Evolutionary conservation across 2,329 filamentous ascomycete species (phyloP), one percentile per base, ranked within the genome.

Genomic region (Colletotrichum tanaceti): DNA sequence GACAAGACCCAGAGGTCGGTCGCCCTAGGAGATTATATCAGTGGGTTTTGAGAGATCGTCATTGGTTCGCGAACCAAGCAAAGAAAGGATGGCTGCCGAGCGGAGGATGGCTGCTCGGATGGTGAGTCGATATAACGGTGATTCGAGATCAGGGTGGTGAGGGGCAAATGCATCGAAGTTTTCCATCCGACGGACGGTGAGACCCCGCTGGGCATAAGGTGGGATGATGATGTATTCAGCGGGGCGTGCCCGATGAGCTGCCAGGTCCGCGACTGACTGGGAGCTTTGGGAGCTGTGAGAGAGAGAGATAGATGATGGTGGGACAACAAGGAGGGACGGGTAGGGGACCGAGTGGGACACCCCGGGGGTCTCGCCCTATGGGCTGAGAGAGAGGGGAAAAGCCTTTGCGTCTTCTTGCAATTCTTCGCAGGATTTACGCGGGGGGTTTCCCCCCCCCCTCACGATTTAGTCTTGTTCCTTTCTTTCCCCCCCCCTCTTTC

Each of bases 161-260:
- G 52, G 50, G 59, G 50, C 35, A 55, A 28, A 55, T 24, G 60
- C 20, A 41, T 66, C 59, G 63, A 63, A 66, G 59, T 64, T 60
- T 60, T 58, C 63, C 66, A 61, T 57, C 44, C 50, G 57, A 69
- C 66, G 35, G 52, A 69, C 28, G 43, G 66, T 44, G 43, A 58
- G 49, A 44, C 62, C 62, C 66, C 62, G 66, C 55, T 44, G 24
- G 44, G 57, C 38, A 43, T n/a, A 38, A 62, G 44, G 66, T 69
- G 63, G 66, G 63, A 61, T 66, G 66, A 68, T 60, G 62, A 69
- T 66, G 66, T 55, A 61, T 44, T 57, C 54, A 44, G 66, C 57
- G 62, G 66, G 66, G 66, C 62, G 61, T 14, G 66, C 62, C 47
- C 55, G 54, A 57, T 24, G 44, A 41, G 54, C 61, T 65, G 47